A percentile compares a stretch with the other conserved stretches of the same genome.
These are phyloP conservation scores for Omphalea diandra DNA, from an alignment of 441 rosid species.

Conservation along the genomic window DNA sequence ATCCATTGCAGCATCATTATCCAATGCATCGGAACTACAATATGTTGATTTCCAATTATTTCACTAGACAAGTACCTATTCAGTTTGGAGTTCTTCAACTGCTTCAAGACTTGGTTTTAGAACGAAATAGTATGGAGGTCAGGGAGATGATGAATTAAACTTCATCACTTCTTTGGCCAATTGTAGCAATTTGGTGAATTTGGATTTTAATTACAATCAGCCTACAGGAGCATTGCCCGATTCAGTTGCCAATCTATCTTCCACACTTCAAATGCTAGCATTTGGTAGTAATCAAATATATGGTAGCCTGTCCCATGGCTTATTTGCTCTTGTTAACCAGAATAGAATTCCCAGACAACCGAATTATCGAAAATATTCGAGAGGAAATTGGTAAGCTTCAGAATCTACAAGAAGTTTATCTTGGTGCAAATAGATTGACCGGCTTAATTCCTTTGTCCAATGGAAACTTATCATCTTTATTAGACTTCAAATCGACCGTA, in stretches of 20 bases:
- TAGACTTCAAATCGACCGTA: neutral
- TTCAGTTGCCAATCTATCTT: neutral
- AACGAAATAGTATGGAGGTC: neutral
- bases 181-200: neutral
- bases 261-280: neutral
- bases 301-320: neutral
- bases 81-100: neutral
- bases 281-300: neutral
- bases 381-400: conserved; percentile 2
- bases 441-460: neutral
- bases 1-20: conserved; percentile 11
- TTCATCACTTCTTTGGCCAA: conserved; percentile 7
- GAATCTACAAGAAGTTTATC: neutral
- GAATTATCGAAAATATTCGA: too few species aligned
- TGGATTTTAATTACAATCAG: neutral
- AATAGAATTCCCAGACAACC: neutral
- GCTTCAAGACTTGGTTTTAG: neutral
- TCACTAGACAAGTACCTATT: conserved; percentile 14
- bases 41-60: neutral
- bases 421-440: neutral
- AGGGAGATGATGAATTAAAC: neutral
- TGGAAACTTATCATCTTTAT: neutral
- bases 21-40: conserved; percentile 17
- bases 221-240: neutral
- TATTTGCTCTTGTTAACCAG: neutral